These are phyloP conservation scores for Fraxinus anomala DNA, from an alignment of 257 asterid genomes.

Conservation along the genomic window DNA sequence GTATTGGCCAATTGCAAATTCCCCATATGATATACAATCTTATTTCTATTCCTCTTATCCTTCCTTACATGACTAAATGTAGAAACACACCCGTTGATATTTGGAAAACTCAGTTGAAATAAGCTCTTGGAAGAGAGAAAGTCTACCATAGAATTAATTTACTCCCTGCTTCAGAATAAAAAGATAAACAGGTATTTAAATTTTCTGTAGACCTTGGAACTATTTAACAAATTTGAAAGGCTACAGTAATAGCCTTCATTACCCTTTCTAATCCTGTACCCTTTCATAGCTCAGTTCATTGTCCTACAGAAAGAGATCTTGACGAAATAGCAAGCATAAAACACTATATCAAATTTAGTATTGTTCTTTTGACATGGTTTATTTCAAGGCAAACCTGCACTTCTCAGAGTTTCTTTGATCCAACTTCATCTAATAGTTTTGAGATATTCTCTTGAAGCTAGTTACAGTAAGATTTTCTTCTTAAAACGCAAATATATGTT, in stretches of 20 bases:
- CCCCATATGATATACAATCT: neutral
- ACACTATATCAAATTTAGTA: neutral
- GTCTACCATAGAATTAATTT: neutral
- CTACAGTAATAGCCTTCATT: neutral
- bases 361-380: neutral
- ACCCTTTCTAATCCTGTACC: neutral
- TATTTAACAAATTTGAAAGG: neutral
- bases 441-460: neutral
- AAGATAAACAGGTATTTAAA: neutral
- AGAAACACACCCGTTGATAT: neutral
- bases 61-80: conserved; percentile 1
- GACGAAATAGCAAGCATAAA: neutral
- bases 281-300: neutral
- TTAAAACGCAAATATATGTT: neutral
- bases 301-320: conserved; percentile 1
- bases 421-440: neutral
- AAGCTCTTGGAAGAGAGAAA: neutral
- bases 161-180: neutral
- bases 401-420: neutral
- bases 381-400: neutral
- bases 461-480: neutral
- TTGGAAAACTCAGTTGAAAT: neutral
- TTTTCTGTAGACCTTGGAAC: neutral
- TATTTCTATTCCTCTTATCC: conserved; percentile 2
- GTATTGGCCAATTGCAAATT: neutral